A percentile compares a stretch with the other conserved stretches of the same genome.
Conservation (phyloP, 169 alveolate genomes). For the Plasmodium knowlesi region DNA sequence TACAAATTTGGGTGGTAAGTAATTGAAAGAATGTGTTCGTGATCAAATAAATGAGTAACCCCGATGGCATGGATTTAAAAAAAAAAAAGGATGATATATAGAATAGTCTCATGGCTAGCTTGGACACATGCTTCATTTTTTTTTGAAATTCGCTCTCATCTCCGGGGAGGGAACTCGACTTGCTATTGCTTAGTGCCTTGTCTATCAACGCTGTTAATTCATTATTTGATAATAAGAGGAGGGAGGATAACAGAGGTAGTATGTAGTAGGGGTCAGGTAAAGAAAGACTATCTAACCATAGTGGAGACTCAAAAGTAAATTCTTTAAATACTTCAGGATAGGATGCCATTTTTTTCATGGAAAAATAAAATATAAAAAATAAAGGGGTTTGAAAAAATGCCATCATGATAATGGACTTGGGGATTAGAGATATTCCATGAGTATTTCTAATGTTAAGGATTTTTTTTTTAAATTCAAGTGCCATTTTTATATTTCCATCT, state of each 20-base stretch:
- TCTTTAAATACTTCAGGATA: slow-evolving; percentile 78
- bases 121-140: slow-evolving; percentile 33
- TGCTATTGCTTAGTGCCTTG: slow-evolving; percentile 22
- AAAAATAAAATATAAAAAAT: slow-evolving; percentile 82
- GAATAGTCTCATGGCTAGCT: slow-evolving; percentile 39
- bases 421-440: slow-evolving; percentile 73
- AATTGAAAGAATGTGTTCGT: slow-evolving; percentile 55
- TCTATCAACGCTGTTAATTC: slow-evolving; percentile 65
- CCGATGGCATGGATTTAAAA: slow-evolving; percentile 73
- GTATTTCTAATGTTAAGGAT: slow-evolving; percentile 77
- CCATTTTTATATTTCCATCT: slow-evolving; percentile 61
- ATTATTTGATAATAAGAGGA: slow-evolving; percentile 76
- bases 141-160: slow-evolving; percentile 66
- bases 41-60: slow-evolving; percentile 49
- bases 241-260: slow-evolving; percentile 76
- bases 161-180: not conserved
- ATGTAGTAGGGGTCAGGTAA: slow-evolving; percentile 85
- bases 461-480: slow-evolving; percentile 55
- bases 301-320: slow-evolving; percentile 79
- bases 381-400: slow-evolving; percentile 78
- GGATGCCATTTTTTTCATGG: slow-evolving; percentile 79
- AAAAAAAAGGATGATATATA: slow-evolving; percentile 51
- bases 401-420: slow-evolving; percentile 78
- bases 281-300: slow-evolving; percentile 83
- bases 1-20: slow-evolving; percentile 60